Evolutionary conservation across 83 land plant genomes (phyloP).

Genomic region (Thuja plicata): DNA sequence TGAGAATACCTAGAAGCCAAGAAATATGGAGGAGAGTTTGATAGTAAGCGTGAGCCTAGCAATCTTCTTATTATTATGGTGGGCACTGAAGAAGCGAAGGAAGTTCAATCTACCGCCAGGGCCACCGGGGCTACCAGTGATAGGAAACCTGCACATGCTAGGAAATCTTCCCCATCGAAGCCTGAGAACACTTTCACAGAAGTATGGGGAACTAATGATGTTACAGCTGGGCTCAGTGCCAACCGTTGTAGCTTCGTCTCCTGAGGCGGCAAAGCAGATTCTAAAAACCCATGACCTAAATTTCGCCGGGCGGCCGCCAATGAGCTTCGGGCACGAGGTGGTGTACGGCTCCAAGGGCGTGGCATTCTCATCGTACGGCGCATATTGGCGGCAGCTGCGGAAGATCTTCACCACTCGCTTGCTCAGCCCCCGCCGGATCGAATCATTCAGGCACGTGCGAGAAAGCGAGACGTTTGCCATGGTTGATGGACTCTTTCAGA

Average conservation of each 20-base stretch:
- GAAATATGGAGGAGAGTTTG: no score
- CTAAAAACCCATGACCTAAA: constrained; percentile 31
- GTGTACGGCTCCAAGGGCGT: constrained; percentile 27
- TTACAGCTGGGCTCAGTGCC: constrained; percentile 29
- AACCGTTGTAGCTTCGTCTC: constrained; percentile 30
- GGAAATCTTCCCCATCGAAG: constrained; percentile 35
- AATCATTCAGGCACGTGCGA: constrained; percentile 23
- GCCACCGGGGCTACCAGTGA: not conserved
- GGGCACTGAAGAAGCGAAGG: not conserved
- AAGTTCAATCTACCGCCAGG: not conserved
- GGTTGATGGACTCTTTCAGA: constrained; percentile 9
- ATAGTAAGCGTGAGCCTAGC: not conserved
- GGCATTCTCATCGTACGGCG: constrained; percentile 29
- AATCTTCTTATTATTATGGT: not conserved
- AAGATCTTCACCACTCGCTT: constrained; percentile 29
- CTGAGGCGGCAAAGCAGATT: constrained; percentile 21
- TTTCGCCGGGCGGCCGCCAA: constrained; percentile 26
- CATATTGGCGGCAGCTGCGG: constrained; percentile 23
- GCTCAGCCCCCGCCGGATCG: constrained; percentile 25
- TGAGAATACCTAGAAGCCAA: no score
- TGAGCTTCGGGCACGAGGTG: not conserved
- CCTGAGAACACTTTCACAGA: constrained; percentile 18
- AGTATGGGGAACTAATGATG: constrained; percentile 40
- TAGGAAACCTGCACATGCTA: constrained; percentile 48
- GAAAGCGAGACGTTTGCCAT: constrained; percentile 27